phyloP scores from a whole-genome alignment of 2,329 filamentous ascomycete genomes.

The Proliferodiscus dingleyae region DNA sequence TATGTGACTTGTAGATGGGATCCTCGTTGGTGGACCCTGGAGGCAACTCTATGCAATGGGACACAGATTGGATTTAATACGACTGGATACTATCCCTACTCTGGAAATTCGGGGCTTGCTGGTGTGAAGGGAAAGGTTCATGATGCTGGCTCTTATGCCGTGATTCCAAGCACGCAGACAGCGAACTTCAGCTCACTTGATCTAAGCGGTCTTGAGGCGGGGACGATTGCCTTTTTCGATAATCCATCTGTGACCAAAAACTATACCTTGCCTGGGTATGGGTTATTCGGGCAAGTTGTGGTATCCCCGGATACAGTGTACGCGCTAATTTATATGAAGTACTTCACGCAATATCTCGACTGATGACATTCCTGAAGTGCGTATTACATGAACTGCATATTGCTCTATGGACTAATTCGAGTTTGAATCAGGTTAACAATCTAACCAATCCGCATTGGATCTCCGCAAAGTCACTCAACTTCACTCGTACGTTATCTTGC shows the following conservation, averaged over 20 bases:
- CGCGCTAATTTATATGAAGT: neutral
- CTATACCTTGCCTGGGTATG: neutral
- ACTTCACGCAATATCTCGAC: neutral
- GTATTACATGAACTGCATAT: neutral
- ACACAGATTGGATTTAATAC: neutral
- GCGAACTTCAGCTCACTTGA: neutral
- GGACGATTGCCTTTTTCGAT: neutral
- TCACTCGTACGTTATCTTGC: neutral
- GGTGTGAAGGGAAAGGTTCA: neutral
- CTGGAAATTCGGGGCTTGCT: neutral
- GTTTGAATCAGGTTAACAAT: neutral
- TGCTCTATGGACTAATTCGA: neutral
- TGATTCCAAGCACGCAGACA: neutral
- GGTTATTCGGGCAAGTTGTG: neutral
- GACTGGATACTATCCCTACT: neutral
- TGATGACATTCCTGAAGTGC: neutral
- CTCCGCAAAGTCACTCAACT: neutral
- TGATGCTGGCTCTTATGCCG: neutral
- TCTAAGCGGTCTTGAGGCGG: neutral
- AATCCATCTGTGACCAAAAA: neutral
- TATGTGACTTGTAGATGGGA: neutral
- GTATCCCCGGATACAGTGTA: neutral
- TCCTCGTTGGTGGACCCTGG: neutral
- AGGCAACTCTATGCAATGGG: neutral
- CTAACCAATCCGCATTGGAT: neutral